Evolutionary conservation across 768 basidiomycete genomes (phyloP), one percentile per base, ranked within the genome.

Genomic region (Tulasnella sp.): DNA sequence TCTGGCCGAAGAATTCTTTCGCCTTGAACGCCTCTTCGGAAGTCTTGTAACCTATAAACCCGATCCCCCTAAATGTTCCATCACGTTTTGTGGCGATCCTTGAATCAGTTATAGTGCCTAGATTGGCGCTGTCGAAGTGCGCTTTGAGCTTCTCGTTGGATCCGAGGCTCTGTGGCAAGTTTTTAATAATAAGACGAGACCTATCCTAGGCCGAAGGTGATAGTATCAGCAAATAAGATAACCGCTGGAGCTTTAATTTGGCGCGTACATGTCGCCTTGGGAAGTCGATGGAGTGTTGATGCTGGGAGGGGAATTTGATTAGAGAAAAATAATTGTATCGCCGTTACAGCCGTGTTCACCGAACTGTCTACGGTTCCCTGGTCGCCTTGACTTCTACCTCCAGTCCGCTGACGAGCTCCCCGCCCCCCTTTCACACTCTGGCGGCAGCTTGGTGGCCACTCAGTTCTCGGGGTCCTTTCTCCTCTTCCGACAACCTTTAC

Each of bases 21-120:
- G 93, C 96, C 5, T 87, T 86, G 6, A 84, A 77, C 0, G 97
- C 97, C 79, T 98, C 93, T 39, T 88, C 86, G 44, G 91, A 87
- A 0, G 91, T 89, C 85, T 93, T 95, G 87, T 91, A 98, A 0
- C 98, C 98, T 13, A 97, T 87, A 82, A 99, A 99, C 0, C 93
- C 98, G 83, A 99, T 96, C 44, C 94, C 88, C 10, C 98, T 87
- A 0, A 92, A 91, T 0, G 91, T 91, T 0, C 95, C 95, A 5
- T 80, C 91, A 0, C 84, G 85, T 83, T 93, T 93, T 39, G 87
- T 87, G 5, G 94, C 90, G 73, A 98, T 88, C 83, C 93, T 93
- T 73, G 91, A 87, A 85, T 99, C 98, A 5, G 98, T 99, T 69
- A 98, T 87, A 0, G 87, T 89, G 4, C 91, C 92, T 0, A 86